Base-by-base conservation (phyloP, 2,329 filamentous ascomycete species). In the Cladosporium sp. region DNA sequence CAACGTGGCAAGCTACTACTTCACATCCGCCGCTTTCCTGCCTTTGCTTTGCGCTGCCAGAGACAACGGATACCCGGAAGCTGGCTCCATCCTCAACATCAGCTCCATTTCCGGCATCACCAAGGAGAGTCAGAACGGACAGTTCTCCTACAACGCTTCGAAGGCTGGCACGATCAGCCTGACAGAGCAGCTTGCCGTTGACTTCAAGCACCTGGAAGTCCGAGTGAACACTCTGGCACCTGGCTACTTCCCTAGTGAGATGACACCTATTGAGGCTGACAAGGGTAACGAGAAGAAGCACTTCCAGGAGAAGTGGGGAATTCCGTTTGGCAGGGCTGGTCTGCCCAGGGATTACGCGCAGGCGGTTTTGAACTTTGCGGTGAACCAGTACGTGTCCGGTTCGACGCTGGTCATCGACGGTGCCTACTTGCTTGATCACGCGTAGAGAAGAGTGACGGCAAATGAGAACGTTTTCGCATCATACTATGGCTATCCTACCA, bases 321-420 rank as follows among this genome's bases (percentile, higher is more conserved):
- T 52, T 67, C 71, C 35, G 67, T 71, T 53, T 65, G 74, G 58
- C 49, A 62, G 58, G 66, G 71, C 43, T 65, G 70, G 41, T 61
- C 68, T 44, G 54, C 72, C 41, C 71, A 69, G 56, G 67, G 70
- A 18, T 65, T 74, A 66, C 56, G 74, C 85, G 19, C 84, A 84
- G 2, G 70, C 82, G 14, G 76, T 77, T 22, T 72, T 84, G 38
- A 73, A 61, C 43, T 63, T 66, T 35, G 64, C 79, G 55, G 83
- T 83, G 4, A 75, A 78, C 41, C 75, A 80, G 9, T 87, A 84
- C 66, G 73, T 78, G 56, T 86, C 85, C 64, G 85, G 84, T 2
- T 77, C 76, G 52, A 76, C 83, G 14, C 70, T 86, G 43, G 69
- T 85, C 3, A 73, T 81, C 1, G 85, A 87, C 62, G 84, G 84